Evolutionary conservation across 257 asterid genomes (phyloP).

Genomic region (Anisodus tanguticus): DNA sequence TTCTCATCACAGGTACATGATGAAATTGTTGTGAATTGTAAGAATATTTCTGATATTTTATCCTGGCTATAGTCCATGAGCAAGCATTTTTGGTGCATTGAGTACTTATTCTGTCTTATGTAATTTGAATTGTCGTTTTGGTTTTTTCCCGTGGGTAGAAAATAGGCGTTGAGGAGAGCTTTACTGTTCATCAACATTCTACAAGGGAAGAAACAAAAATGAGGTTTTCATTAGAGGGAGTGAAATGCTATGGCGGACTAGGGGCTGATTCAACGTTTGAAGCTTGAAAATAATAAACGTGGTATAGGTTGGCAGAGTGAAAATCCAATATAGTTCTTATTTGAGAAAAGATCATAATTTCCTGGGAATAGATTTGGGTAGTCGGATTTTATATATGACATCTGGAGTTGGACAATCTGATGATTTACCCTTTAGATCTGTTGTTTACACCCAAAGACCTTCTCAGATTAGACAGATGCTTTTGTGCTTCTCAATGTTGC

Average conservation of each 20-base stretch:
- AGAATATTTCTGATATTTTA: neutral
- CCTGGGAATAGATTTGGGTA: neutral
- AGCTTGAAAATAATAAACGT: neutral
- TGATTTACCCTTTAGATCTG: too few relatives aligned
- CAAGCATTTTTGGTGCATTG: slow-evolving; percentile 2
- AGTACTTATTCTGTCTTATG: neutral
- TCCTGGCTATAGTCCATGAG: neutral
- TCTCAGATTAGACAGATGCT: neutral
- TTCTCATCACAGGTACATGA: slow-evolving; percentile 50
- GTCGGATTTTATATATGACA: too few relatives aligned
- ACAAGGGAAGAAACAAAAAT: too few relatives aligned
- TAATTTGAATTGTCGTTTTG: slow-evolving; percentile 13
- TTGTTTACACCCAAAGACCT: too few relatives aligned
- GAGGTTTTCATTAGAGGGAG: too few relatives aligned
- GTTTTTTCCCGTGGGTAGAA: neutral
- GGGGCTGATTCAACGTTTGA: neutral
- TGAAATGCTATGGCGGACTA: neutral
- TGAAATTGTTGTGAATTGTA: neutral
- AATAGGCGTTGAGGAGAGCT: slow-evolving; percentile 7
- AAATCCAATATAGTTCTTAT: neutral
- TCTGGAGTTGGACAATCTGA: too few relatives aligned
- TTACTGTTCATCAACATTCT: too few relatives aligned
- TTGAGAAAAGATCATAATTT: neutral
- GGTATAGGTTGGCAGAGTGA: slow-evolving; percentile 1
- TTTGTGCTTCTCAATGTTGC: slow-evolving; percentile 8